Evolutionary conservation across 2,329 filamentous ascomycete genomes (phyloP).

Genomic region (Xylariomycetidae sp.): DNA sequence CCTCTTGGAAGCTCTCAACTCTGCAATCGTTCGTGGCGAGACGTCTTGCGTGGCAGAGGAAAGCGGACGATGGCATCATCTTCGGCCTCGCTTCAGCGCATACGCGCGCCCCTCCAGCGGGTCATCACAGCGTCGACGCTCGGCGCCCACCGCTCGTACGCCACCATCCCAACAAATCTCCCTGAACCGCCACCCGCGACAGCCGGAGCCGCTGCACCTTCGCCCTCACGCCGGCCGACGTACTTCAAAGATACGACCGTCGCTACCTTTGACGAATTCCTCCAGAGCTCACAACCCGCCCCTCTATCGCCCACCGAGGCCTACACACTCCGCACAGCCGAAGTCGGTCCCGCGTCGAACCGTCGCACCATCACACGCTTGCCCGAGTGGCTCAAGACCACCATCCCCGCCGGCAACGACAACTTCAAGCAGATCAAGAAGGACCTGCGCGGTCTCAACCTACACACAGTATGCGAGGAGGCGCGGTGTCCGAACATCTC

Average conservation of each 20-base stretch:
- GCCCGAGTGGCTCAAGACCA: conserved; percentile 93
- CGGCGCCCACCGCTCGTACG: conserved; percentile 18
- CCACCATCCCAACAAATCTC: conserved; percentile 22
- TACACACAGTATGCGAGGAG: conserved; percentile 97
- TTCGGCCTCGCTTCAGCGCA: conserved; percentile 20
- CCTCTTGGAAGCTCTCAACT: too few relatives aligned
- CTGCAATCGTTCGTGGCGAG: too few relatives aligned
- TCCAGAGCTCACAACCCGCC: conserved; percentile 29
- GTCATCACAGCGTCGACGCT: conserved; percentile 16
- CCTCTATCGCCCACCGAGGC: conserved; percentile 47
- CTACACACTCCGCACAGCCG: conserved; percentile 54
- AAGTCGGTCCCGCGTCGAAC: conserved; percentile 57
- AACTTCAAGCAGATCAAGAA: conserved; percentile 95
- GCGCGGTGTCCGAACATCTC: conserved; percentile 95
- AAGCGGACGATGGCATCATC: conserved; percentile 26
- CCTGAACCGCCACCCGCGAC: conserved; percentile 21
- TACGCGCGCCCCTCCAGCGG: conserved; percentile 23
- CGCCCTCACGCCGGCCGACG: conserved; percentile 32
- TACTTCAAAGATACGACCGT: conserved; percentile 57
- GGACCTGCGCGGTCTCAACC: conserved; percentile 78
- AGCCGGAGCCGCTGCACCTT: conserved; percentile 10
- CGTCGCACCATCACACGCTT: conserved; percentile 66
- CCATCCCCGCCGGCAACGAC: conserved; percentile 71
- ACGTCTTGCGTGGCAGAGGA: too few relatives aligned
- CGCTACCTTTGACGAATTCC: conserved; percentile 53